A percentile compares a stretch with the other conserved stretches of the same genome.
These are phyloP conservation scores for Lipomyces yarrowii DNA, from an alignment of 1,139 yeast species.

Conservation along the genomic window DNA sequence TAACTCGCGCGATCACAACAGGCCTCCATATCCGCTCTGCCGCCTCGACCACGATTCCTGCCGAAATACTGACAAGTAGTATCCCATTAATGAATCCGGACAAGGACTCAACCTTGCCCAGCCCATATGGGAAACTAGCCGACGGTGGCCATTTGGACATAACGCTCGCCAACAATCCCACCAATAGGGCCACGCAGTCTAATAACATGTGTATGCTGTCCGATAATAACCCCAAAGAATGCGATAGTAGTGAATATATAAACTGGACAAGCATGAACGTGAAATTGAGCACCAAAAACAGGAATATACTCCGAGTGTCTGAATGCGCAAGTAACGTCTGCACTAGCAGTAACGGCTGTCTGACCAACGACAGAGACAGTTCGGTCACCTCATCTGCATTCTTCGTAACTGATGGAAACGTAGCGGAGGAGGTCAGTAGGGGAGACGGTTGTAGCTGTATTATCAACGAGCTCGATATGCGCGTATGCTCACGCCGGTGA, in stretches of 20 bases:
- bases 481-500: neutral
- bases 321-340: conserved; percentile 50
- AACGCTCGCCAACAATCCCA: conserved; percentile 86
- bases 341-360: conserved; percentile 26
- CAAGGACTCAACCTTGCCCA: conserved; percentile 80
- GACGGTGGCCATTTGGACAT: conserved; percentile 61
- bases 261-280: conserved; percentile 94
- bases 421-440: conserved; percentile 4
- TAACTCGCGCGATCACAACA: conserved; percentile 72
- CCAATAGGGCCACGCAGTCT: conserved; percentile 85
- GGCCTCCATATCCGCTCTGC: conserved; percentile 79
- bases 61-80: conserved; percentile 80
- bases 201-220: conserved; percentile 96
- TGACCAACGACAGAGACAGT: conserved; percentile 4
- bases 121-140: conserved; percentile 81
- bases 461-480: conserved; percentile 3
- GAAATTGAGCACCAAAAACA: conserved; percentile 79
- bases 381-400: neutral
- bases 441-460: conserved; percentile 17
- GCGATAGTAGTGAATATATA: conserved; percentile 86
- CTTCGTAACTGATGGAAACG: conserved; percentile 4
- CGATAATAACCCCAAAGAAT: conserved; percentile 85
- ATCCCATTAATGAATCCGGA: conserved; percentile 97
- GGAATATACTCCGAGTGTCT: conserved; percentile 87
- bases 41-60: conserved; percentile 86